Evolutionary conservation across 164 flowering plant genomes (phyloP).

Genomic region (Santalum album): DNA sequence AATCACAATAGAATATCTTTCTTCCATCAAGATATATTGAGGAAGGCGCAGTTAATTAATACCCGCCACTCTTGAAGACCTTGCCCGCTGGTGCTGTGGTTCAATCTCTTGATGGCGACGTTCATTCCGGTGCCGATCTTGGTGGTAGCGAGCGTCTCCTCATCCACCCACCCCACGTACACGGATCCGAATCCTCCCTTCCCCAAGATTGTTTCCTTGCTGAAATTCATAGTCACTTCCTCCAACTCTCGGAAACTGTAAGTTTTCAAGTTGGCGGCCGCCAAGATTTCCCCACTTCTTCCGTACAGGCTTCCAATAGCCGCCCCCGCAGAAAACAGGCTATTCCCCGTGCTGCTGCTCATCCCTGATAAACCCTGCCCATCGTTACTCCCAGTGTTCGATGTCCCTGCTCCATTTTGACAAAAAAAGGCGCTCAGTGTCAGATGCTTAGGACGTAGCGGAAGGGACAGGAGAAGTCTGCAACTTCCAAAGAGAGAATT

Average conservation of each 20-base stretch:
- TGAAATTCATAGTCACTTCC: constrained; percentile 48
- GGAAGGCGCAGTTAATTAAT: neutral
- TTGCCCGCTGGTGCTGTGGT: constrained; percentile 51
- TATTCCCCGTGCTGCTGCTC: too few relatives aligned
- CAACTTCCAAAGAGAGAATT: too few relatives aligned
- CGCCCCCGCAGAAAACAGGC: too few relatives aligned
- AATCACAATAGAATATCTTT: too few relatives aligned
- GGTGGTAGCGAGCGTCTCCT: constrained; percentile 37
- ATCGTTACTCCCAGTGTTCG: too few relatives aligned
- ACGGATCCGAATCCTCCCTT: constrained; percentile 80
- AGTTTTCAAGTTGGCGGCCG: constrained; percentile 36
- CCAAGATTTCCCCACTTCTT: constrained; percentile 36
- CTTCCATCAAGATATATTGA: too few relatives aligned
- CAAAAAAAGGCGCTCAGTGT: too few relatives aligned
- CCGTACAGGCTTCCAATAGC: too few relatives aligned
- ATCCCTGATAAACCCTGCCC: too few relatives aligned
- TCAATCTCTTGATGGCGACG: constrained; percentile 68
- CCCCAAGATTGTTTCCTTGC: constrained; percentile 43
- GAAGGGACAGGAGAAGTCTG: too few relatives aligned
- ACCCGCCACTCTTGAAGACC: constrained; percentile 77
- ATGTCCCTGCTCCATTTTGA: too few relatives aligned
- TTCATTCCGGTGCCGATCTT: constrained; percentile 39
- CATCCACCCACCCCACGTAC: constrained; percentile 63
- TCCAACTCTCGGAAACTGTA: constrained; percentile 52
- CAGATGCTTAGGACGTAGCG: too few relatives aligned